phyloP scores from a whole-genome alignment of 2,329 filamentous ascomycete species.

The Hyphodiscus sp. region DNA sequence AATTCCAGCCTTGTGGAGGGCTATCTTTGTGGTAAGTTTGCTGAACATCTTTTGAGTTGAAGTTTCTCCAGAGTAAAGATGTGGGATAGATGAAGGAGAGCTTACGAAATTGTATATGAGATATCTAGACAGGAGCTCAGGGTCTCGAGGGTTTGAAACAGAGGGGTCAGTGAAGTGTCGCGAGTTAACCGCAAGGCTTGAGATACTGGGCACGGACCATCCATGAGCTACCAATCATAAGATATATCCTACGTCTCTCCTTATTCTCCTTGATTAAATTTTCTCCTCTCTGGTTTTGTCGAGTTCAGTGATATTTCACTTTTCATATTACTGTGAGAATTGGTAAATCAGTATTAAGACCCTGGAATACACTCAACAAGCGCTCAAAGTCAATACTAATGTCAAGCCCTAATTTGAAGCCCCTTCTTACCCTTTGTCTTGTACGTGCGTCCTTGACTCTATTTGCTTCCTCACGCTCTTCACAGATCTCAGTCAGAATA shows the following conservation, averaged over 20 bases:
- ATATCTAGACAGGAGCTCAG: not conserved
- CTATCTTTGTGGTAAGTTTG: slow-evolving; percentile 28
- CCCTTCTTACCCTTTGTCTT: no score
- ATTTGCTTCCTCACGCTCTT: not conserved
- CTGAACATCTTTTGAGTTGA: slow-evolving; percentile 21
- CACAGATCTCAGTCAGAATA: not conserved
- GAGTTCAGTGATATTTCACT: no score
- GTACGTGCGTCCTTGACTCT: no score
- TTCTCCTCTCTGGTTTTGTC: not conserved
- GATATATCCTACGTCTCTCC: not conserved
- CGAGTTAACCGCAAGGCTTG: not conserved
- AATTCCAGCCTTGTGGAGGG: slow-evolving; percentile 27
- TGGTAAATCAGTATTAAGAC: no score
- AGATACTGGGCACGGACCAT: not conserved
- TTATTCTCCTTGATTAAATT: not conserved
- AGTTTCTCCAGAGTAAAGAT: not conserved
- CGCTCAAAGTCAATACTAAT: no score
- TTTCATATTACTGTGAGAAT: no score
- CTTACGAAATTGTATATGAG: not conserved
- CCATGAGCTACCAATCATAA: not conserved
- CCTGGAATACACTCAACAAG: no score
- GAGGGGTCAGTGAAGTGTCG: not conserved
- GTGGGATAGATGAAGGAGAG: not conserved
- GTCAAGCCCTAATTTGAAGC: no score
- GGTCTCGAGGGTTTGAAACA: not conserved